Percentiles rank a stretch among this genome's conserved stretches.
phyloP scores from a whole-genome alignment of 2,329 filamentous ascomycete species.

The Colletotrichum sojae region DNA sequence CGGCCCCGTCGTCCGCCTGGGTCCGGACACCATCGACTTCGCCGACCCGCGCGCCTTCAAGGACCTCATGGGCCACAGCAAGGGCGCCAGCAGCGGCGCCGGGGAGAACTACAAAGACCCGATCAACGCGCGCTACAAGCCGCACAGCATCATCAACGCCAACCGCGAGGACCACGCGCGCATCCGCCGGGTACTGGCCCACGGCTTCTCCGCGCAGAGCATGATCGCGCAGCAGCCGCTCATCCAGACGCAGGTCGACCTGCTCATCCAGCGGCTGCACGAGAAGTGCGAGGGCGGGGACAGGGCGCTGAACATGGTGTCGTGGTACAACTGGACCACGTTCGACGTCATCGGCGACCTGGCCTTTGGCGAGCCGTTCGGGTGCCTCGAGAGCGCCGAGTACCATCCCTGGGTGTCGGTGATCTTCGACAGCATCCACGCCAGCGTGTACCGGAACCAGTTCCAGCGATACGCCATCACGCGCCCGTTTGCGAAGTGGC shows the following conservation, averaged over 20 bases:
- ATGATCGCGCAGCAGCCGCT: conserved; percentile 50
- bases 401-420: conserved; percentile 48
- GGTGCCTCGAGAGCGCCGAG: conserved; percentile 44
- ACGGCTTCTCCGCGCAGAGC: conserved; percentile 49
- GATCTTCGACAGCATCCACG: conserved; percentile 42
- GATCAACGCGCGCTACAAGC: conserved; percentile 18
- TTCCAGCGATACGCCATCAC: conserved; percentile 14
- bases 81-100: conserved; percentile 22
- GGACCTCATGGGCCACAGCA: conserved; percentile 55
- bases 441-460: conserved; percentile 14
- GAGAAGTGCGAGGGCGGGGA: conserved; percentile 28
- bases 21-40: conserved; percentile 57
- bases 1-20: conserved; percentile 55
- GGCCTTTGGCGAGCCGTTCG: conserved; percentile 49
- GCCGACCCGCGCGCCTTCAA: conserved; percentile 53
- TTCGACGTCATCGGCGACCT: conserved; percentile 51
- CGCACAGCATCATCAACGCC: conserved; percentile 36
- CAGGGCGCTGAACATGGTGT: conserved; percentile 22
- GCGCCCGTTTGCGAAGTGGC: conserved; percentile 12
- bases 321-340: conserved; percentile 44
- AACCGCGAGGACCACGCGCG: conserved; percentile 42
- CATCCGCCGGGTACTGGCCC: conserved; percentile 45
- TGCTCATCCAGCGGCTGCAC: conserved; percentile 50
- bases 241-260: conserved; percentile 48
- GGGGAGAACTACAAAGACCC: conserved; percentile 30